phyloP scores from a whole-genome alignment of 768 basidiomycete genomes.

The Trametes coccinea region DNA sequence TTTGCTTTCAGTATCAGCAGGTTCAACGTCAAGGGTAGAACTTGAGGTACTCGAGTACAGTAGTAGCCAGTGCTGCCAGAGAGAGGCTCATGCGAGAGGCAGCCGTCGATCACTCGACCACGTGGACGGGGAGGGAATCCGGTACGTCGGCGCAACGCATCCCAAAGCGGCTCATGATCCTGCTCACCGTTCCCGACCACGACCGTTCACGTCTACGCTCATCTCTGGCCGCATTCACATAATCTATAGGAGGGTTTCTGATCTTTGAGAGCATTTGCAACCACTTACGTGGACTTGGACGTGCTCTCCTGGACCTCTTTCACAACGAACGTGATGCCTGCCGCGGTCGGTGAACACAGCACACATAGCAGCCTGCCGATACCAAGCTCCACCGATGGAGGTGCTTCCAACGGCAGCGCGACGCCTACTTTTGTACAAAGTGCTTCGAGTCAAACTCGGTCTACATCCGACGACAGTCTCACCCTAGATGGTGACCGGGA shows the following conservation, averaged over 20 bases:
- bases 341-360: conserved; percentile 1
- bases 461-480: not conserved
- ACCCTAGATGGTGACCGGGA: conserved; percentile 3
- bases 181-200: too few relatives aligned
- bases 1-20: too few relatives aligned
- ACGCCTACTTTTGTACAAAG: conserved; percentile 11
- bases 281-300: too few relatives aligned
- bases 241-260: too few relatives aligned
- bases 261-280: too few relatives aligned
- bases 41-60: too few relatives aligned
- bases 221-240: too few relatives aligned
- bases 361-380: conserved; percentile 10
- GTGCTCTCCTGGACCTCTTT: too few relatives aligned
- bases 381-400: conserved; percentile 6
- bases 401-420: conserved; percentile 4
- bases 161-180: not conserved
- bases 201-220: too few relatives aligned
- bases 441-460: not conserved
- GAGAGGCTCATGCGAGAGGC: too few relatives aligned
- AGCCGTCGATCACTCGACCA: not conserved
- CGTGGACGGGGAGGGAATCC: not conserved
- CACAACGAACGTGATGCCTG: conserved; percentile 2
- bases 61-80: too few relatives aligned
- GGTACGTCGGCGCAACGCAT: conserved; percentile 11
- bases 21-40: too few relatives aligned